Base-by-base conservation (phyloP, 352 stramenopile genomes). In the Phytophthora citrophthora region DNA sequence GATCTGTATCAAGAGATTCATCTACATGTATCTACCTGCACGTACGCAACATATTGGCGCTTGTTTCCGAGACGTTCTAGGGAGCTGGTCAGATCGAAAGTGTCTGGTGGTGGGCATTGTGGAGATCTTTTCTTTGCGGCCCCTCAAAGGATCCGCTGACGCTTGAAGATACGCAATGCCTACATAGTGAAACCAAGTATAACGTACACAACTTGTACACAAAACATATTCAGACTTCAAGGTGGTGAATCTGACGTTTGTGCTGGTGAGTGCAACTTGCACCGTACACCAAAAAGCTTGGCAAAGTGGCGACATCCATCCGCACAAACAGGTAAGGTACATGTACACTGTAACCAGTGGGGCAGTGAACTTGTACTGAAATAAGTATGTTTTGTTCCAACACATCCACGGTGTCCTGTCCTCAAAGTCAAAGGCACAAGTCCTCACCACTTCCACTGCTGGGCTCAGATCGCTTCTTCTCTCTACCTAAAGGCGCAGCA, bases 401-500 rank as follows among this genome's bases (percentile, higher is more conserved):
- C 32, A 29, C 32, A 41, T 55, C 53, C 55, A 64, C 55, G 56
- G 29, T 49, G 47, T 63, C 34, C 49, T 62, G 43, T 59, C 49
- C 34, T 62, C 43, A 56, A 66, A 52, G 39, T 41, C 46, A 56
- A 64, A 50, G 54, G 60, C 55, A 49, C 54, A 68, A 64, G 55
- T 48, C 41, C 46, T 68, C 23, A 57, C 44, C 53, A 64, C 61
- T 32, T 53, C 47, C 43, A 52, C 2, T n/a, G 54, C 40, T 50
- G 18, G 39, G 18, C 9, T 36, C 51, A 58, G 51, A 38, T 51
- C 54, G 59, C 63, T 49, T 47, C 54, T 64, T 77, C 45, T 77
- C 68, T 77, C 68, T 77, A 77, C 64, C 64, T 74, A 73, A 61
- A 72, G 63, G 54, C 68, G 50, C 64, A 76, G 64, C 44, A 70